Conservation (phyloP, 495 filamentous ascomycete species). For the Penicillium desertorum region DNA sequence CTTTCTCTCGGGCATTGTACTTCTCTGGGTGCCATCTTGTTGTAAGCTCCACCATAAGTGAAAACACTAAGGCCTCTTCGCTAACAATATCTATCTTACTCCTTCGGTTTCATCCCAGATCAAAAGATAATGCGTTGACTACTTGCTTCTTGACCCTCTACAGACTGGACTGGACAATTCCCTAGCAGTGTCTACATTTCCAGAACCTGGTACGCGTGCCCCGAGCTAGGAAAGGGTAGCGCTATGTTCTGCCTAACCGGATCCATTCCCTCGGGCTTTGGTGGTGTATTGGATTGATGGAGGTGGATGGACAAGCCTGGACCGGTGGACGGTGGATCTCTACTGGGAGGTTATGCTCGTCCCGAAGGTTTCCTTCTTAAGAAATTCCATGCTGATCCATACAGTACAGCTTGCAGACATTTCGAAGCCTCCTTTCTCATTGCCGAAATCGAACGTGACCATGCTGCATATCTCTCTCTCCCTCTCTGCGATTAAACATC, state of each 20-base stretch:
- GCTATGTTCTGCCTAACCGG: slow-evolving; percentile 53
- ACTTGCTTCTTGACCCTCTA: slow-evolving; percentile 53
- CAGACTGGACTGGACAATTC: slow-evolving; percentile 60
- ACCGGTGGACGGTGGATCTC: slow-evolving; percentile 60
- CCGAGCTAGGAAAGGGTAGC: slow-evolving; percentile 57
- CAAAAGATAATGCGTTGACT: slow-evolving; percentile 52
- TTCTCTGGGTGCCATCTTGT: slow-evolving; percentile 47
- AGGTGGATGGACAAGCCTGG: slow-evolving; percentile 44
- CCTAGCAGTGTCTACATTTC: slow-evolving; percentile 56
- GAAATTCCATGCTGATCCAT: not conserved
- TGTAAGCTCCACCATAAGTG: slow-evolving; percentile 33
- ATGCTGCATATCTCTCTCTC: slow-evolving; percentile 45
- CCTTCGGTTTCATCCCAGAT: slow-evolving; percentile 48
- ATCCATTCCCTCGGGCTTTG: slow-evolving; percentile 55
- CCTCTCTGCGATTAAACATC: slow-evolving; percentile 33
- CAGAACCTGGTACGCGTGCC: slow-evolving; percentile 56
- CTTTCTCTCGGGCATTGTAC: slow-evolving; percentile 48
- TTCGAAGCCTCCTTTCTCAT: slow-evolving; percentile 50
- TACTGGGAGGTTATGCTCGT: slow-evolving; percentile 34
- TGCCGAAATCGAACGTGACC: slow-evolving; percentile 48
- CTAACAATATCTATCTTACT: slow-evolving; percentile 1
- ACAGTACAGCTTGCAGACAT: slow-evolving; percentile 37
- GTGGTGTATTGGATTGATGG: slow-evolving; percentile 57
- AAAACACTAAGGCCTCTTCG: not conserved
- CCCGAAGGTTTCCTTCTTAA: too few species aligned